Conservation (phyloP, 352 stramenopile species). For the Globisporangium nodosum region DNA sequence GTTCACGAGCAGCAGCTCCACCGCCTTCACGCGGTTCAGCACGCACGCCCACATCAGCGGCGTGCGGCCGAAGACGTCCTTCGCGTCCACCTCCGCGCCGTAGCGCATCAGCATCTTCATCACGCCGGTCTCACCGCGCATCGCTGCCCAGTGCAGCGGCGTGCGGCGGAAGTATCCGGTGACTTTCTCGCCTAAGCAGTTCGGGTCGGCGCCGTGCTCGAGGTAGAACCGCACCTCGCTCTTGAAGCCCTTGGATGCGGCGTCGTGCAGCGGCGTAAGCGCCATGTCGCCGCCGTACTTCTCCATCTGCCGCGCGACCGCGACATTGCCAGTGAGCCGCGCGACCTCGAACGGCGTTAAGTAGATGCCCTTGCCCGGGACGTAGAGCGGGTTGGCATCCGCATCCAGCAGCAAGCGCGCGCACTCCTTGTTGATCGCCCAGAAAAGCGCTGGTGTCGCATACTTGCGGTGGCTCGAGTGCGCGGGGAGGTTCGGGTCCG, state of each 20-base stretch:
- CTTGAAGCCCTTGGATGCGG: constrained; percentile 43
- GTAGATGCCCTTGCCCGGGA: constrained; percentile 51
- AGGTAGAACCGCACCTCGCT: constrained; percentile 62
- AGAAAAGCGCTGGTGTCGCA: constrained; percentile 62
- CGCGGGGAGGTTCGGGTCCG: constrained; percentile 49
- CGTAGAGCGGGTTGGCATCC: constrained; percentile 58
- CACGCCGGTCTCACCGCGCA: constrained; percentile 52
- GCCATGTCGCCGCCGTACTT: constrained; percentile 76
- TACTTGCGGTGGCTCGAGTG: constrained; percentile 54
- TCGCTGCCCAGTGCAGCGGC: constrained; percentile 76
- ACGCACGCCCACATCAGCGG: constrained; percentile 67
- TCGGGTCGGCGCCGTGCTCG: constrained; percentile 55
- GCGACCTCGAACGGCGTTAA: constrained; percentile 72
- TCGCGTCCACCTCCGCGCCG: constrained; percentile 46
- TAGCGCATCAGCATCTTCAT: constrained; percentile 62
- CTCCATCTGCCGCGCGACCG: constrained; percentile 64
- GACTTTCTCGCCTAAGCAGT: constrained; percentile 68
- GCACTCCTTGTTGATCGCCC: constrained; percentile 65
- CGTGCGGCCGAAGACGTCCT: constrained; percentile 67
- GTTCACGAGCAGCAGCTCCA: constrained; percentile 48
- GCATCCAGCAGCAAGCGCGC: constrained; percentile 56
- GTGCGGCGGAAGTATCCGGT: constrained; percentile 61
- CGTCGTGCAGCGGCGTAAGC: constrained; percentile 69
- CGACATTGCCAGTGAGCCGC: constrained; percentile 52
- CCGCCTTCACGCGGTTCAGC: constrained; percentile 55